A percentile compares a stretch with the other conserved stretches of the same genome.
These are phyloP conservation scores for Stephanodiscus triporus DNA, from an alignment of 108 stramenopile species.

Conservation along the genomic window DNA sequence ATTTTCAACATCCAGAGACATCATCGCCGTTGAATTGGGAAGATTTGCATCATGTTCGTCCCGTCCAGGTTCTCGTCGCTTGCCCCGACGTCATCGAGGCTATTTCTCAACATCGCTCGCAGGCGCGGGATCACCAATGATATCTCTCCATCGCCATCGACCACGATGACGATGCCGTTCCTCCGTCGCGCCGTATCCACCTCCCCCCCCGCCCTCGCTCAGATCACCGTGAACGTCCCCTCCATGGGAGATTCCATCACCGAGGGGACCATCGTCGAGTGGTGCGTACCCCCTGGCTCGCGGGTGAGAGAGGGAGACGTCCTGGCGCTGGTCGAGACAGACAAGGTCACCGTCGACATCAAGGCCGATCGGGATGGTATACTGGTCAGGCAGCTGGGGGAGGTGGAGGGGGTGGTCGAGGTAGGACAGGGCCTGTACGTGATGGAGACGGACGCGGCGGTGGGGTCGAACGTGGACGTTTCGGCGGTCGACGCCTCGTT, in stretches of 20 bases:
- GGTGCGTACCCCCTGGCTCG: slow-evolving; percentile 77
- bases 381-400: slow-evolving; percentile 72
- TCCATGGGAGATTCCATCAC: slow-evolving; percentile 76
- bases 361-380: slow-evolving; percentile 85
- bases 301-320: slow-evolving; percentile 83
- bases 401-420: slow-evolving; percentile 82
- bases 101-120: not conserved
- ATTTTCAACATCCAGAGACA: no score
- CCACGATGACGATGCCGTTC: not conserved
- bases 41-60: slow-evolving; percentile 4
- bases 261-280: slow-evolving; percentile 90
- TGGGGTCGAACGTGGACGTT: slow-evolving; percentile 10
- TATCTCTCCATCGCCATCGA: not conserved
- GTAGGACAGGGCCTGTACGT: slow-evolving; percentile 82
- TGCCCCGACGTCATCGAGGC: slow-evolving; percentile 2
- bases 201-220: slow-evolving; percentile 47
- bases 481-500: slow-evolving; percentile 28
- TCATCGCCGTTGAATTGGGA: not conserved
- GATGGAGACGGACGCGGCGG: slow-evolving; percentile 71
- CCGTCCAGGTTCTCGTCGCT: not conserved
- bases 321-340: slow-evolving; percentile 88
- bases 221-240: slow-evolving; percentile 74
- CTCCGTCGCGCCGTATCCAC: slow-evolving; percentile 38
- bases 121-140: not conserved
- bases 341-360: slow-evolving; percentile 94